A percentile compares a stretch with the other conserved stretches of the same genome.
These are phyloP conservation scores for Cystoisospora suis DNA, from an alignment of 169 alveolate genomes.

Conservation along the genomic window DNA sequence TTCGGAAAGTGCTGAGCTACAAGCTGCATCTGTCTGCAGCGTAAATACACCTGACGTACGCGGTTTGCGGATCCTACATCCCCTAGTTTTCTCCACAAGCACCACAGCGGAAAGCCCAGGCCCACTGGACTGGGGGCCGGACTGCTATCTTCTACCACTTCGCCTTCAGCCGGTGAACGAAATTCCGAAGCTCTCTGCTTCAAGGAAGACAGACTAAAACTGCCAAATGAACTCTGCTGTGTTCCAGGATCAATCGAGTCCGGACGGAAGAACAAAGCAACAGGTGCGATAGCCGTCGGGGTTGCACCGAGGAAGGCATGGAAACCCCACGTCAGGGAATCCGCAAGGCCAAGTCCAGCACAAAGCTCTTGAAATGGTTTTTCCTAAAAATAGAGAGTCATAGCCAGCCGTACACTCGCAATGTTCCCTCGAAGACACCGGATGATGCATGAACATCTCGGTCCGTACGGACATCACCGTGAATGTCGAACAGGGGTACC, in stretches of 20 bases:
- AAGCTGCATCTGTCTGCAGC: not conserved
- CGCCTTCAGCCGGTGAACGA: not conserved
- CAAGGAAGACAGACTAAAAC: not conserved
- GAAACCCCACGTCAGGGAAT: not conserved
- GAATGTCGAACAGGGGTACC: not conserved
- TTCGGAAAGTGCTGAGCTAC: not conserved
- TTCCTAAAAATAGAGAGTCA: not conserved
- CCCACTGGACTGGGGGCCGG: not conserved
- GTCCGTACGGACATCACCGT: not conserved
- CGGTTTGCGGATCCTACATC: conserved; percentile 45
- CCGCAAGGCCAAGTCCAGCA: conserved; percentile 21
- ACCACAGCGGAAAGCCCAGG: conserved; percentile 12
- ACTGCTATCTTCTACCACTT: not conserved
- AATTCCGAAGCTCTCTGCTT: not conserved
- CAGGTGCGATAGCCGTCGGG: not conserved
- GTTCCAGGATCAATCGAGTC: no score
- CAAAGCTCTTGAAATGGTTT: not conserved
- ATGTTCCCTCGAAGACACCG: not conserved
- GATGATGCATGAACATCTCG: not conserved
- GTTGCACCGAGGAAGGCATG: not conserved
- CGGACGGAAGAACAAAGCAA: not conserved
- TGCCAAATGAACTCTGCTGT: no score
- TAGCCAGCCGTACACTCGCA: no score
- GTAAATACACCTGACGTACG: conserved; percentile 43
- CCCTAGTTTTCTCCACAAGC: conserved; percentile 45